Conservation (phyloP, 257 asterid genomes). For the Solanum bukasovii region DNA sequence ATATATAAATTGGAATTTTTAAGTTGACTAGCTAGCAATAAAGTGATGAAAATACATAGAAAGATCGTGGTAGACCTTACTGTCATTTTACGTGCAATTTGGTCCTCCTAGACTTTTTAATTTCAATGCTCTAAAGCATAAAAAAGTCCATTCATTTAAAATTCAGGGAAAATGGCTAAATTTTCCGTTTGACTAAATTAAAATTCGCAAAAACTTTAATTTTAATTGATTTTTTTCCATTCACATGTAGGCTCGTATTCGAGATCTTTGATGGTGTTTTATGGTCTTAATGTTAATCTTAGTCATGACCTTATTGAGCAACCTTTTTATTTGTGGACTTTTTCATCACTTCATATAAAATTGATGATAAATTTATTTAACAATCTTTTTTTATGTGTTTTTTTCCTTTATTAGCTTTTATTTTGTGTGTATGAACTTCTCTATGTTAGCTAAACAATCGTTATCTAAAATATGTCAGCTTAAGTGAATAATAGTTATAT, state of each 20-base stretch:
- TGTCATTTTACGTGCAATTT: neutral
- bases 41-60: neutral
- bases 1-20: neutral
- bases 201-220: too few species aligned
- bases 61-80: neutral
- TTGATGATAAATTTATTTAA: too few species aligned
- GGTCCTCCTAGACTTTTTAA: neutral
- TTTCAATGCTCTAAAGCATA: neutral
- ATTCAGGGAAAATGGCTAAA: neutral
- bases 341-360: neutral
- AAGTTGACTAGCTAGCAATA: neutral
- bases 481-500: neutral
- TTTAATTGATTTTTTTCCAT: fast-evolving
- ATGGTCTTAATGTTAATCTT: neutral
- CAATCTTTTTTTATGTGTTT: neutral
- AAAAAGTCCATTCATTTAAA: neutral
- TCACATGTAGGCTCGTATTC: neutral
- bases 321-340: neutral
- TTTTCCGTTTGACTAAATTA: fast-evolving
- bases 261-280: neutral
- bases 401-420: neutral
- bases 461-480: neutral
- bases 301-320: neutral
- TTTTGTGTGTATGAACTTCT: neutral
- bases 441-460: neutral